Conservation (phyloP, 768 basidiomycete genomes). For the Fomitopsis serialis region DNA sequence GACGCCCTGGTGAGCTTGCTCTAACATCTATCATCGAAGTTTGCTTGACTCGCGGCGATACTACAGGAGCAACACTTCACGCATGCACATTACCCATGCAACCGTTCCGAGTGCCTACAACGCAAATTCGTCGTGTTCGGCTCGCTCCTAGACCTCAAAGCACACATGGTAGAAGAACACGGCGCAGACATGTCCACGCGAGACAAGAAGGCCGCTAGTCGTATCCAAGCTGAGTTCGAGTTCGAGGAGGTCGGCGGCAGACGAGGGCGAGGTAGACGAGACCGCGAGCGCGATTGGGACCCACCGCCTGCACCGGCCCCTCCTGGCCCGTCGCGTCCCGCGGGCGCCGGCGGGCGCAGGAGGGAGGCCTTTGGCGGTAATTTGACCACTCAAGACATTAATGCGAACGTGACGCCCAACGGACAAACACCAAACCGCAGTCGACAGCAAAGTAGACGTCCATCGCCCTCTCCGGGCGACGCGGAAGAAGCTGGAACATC, state of each 20-base stretch:
- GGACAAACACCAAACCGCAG: conserved; percentile 22
- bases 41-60: neutral
- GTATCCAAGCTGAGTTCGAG: conserved; percentile 61
- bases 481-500: conserved; percentile 49
- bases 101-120: conserved; percentile 64
- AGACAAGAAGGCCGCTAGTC: conserved; percentile 62
- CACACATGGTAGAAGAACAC: conserved; percentile 84
- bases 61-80: conserved; percentile 71
- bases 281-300: conserved; percentile 48
- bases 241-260: conserved; percentile 56
- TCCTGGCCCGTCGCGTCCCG: conserved; percentile 24
- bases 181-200: conserved; percentile 66
- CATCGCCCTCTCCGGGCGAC: conserved; percentile 27
- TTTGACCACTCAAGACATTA: conserved; percentile 39
- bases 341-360: conserved; percentile 34
- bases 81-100: conserved; percentile 73
- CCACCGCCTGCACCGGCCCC: conserved; percentile 26
- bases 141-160: conserved; percentile 82
- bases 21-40: neutral
- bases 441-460: conserved; percentile 21
- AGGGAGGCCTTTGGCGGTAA: conserved; percentile 59
- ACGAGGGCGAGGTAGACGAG: conserved; percentile 40
- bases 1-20: conserved; percentile 50
- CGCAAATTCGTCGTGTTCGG: conserved; percentile 96
- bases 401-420: conserved; percentile 6